phyloP scores from a whole-genome alignment of 1,284 basidiomycete genomes.

The Trichosporon sp. region DNA sequence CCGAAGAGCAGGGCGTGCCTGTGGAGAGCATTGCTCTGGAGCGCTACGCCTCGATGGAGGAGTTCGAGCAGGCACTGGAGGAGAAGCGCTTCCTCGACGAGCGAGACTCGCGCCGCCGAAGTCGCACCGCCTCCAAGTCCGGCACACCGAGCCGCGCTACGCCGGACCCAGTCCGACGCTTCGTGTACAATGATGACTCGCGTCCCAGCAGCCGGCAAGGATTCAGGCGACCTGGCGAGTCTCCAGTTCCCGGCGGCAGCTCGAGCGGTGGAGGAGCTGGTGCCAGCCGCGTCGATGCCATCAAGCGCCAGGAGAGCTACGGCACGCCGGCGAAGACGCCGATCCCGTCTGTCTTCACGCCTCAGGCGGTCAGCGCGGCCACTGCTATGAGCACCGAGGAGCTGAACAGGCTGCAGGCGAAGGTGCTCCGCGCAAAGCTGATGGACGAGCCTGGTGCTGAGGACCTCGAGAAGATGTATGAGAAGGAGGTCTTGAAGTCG shows the following conservation, averaged over 20 bases:
- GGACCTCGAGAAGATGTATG: conserved; percentile 75
- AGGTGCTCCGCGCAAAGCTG: conserved; percentile 83
- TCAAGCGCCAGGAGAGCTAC: conserved; percentile 28
- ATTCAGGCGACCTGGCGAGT: conserved; percentile 69
- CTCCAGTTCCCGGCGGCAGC: conserved; percentile 32
- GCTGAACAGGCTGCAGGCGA: conserved; percentile 88
- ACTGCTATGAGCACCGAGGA: conserved; percentile 52
- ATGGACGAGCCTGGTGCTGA: conserved; percentile 66
- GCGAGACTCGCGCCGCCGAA: conserved; percentile 56
- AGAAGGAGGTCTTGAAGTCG: conserved; percentile 49
- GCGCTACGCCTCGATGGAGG: conserved; percentile 74
- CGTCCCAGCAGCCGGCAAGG: conserved; percentile 64
- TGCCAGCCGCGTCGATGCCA: conserved; percentile 33
- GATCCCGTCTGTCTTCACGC: conserved; percentile 82
- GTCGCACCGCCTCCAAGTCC: conserved; percentile 46
- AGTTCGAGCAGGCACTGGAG: conserved; percentile 80
- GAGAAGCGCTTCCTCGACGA: conserved; percentile 81
- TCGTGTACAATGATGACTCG: conserved; percentile 46
- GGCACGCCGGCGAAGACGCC: conserved; percentile 54
- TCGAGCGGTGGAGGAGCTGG: conserved; percentile 41
- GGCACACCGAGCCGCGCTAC: conserved; percentile 44
- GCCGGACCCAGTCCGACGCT: conserved; percentile 25
- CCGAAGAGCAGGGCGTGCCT: conserved; percentile 69
- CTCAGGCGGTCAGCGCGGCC: conserved; percentile 49
- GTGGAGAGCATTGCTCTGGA: conserved; percentile 82